Evolutionary conservation across 2,329 filamentous ascomycete species (phyloP), one percentile per base, ranked within the genome.

Genomic region (Penicillium sp.): DNA sequence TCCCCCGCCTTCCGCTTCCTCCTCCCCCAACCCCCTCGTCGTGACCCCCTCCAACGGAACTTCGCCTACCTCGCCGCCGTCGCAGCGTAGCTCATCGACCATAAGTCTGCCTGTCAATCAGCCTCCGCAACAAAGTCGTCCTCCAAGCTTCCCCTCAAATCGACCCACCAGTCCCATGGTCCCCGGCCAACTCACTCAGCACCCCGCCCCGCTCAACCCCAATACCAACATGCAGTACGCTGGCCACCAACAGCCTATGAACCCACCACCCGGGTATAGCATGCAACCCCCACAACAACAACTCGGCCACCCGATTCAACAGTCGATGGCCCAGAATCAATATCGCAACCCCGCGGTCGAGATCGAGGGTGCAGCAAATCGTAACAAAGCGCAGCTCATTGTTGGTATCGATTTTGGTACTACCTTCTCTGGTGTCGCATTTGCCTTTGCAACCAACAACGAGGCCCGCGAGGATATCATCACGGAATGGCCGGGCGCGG

Each of bases 331-430:
- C 9, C 72, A 72, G 30, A 54, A 62, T n/a, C 72, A 72, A 37
- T 77, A 76, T 58, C 73, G 72, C 33, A 75, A 76, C 62, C 72
- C 76, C 60, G 73, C 75, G 44, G 78, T 78, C 40, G 94, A 98
- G 79, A 91, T 96, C 38, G 92, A 97, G 72, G 93, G 91, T 62
- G 91, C 89, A 71, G 91, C 89, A 71, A 92, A 90, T 73, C 88
- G 92, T 76, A 96, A 90, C 82, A 97, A 97, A 84, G 91, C 95
- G 57, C 95, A 98, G 83, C 84, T 99, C 73, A 99, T 99, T 78
- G 95, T 99, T 59, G 95, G 95, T 69, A 98, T 99, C 76, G 95
- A 99, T 81, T 99, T 99, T 84, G 95, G 95, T 68, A 99, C 95
- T 19, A 99, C 95, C 5, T 99, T 98, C 78, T 98, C 95, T 3